These are phyloP conservation scores for Prunus campanulata DNA, from an alignment of 306 rosid genomes.

Conservation along the genomic window DNA sequence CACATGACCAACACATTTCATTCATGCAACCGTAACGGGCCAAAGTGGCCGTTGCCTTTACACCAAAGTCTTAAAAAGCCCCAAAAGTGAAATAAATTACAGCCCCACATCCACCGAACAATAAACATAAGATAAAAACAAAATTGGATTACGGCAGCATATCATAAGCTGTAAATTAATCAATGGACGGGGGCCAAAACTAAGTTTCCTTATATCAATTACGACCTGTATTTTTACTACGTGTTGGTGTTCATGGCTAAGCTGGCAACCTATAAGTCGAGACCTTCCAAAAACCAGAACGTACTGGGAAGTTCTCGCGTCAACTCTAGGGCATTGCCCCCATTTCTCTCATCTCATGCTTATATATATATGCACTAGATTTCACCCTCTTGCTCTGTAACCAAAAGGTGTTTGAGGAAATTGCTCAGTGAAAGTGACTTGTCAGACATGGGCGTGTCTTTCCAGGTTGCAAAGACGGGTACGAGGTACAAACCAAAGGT, in stretches of 20 bases:
- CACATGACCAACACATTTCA: conserved; percentile 7
- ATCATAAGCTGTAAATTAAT: background rate
- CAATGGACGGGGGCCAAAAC: background rate
- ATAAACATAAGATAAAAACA: background rate
- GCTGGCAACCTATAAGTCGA: conserved; percentile 20
- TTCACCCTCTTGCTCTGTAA: background rate
- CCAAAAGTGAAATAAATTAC: background rate
- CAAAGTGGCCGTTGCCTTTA: conserved; percentile 1
- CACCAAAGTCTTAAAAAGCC: background rate
- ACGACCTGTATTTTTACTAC: conserved; percentile 4
- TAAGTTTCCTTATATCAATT: background rate
- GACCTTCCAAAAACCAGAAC: background rate
- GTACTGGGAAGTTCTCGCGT: conserved; percentile 2
- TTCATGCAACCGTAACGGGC: conserved; percentile 6
- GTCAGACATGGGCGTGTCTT: conserved; percentile 35
- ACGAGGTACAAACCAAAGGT: conserved; percentile 38
- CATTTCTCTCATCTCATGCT: background rate
- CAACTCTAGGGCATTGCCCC: conserved; percentile 18
- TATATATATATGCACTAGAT: background rate
- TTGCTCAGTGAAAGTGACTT: background rate
- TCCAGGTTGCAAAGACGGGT: conserved; percentile 36
- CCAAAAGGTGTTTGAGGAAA: conserved; percentile 1
- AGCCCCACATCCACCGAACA: background rate
- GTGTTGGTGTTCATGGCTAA: conserved; percentile 37
- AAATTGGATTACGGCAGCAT: background rate